phyloP scores from a whole-genome alignment of 352 stramenopile genomes.

The Globisporangium spiculum region DNA sequence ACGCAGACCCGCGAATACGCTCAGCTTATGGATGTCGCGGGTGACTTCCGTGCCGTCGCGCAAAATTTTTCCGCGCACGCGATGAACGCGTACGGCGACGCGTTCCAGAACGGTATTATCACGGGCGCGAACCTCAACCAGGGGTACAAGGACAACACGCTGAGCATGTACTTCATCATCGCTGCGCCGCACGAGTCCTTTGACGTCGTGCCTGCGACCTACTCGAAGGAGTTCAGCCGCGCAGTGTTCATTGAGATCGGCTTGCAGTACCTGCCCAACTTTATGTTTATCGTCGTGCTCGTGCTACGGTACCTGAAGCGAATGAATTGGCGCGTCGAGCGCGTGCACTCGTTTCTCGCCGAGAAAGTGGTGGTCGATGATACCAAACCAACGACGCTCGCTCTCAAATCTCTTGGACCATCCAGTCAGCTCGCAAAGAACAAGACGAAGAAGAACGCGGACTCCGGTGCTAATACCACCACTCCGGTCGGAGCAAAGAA shows the following conservation, averaged over 20 bases:
- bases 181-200: constrained; percentile 57
- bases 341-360: constrained; percentile 71
- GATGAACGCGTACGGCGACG: constrained; percentile 78
- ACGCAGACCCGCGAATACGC: constrained; percentile 59
- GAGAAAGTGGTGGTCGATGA: constrained; percentile 43
- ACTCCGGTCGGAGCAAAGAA: constrained; percentile 3
- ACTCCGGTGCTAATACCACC: neutral
- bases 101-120: constrained; percentile 48
- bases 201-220: constrained; percentile 49
- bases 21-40: constrained; percentile 54
- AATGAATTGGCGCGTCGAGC: constrained; percentile 82
- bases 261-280: constrained; percentile 48
- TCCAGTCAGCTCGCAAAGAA: neutral
- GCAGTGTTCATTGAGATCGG: constrained; percentile 52
- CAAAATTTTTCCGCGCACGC: constrained; percentile 55
- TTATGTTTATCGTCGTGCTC: constrained; percentile 45
- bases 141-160: constrained; percentile 54
- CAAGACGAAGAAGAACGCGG: constrained; percentile 22
- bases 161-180: constrained; percentile 86
- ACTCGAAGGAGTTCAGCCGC: constrained; percentile 81
- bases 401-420: too few relatives aligned
- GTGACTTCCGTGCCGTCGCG: constrained; percentile 59
- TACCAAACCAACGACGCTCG: neutral
- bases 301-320: constrained; percentile 54
- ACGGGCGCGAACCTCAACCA: constrained; percentile 57